Evolutionary conservation across 2,329 filamentous ascomycete genomes (phyloP).

Genomic region (Dothideomycetes sp.): DNA sequence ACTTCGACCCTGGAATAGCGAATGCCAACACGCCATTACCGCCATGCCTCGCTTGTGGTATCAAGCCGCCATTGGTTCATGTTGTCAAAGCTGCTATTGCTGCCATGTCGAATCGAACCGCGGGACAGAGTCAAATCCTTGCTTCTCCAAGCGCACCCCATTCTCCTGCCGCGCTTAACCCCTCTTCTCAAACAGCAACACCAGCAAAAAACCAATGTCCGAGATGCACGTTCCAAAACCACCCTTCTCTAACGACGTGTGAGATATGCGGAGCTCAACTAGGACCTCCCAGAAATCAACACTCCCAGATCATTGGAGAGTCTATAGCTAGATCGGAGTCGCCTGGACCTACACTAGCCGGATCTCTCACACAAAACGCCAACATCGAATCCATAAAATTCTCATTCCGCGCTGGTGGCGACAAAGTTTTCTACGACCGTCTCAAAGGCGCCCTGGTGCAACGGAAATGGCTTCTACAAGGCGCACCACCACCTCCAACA

Average conservation of each 20-base stretch:
- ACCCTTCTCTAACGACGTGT: constrained; percentile 73
- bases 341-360: constrained; percentile 57
- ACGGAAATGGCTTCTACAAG: constrained; percentile 87
- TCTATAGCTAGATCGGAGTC: constrained; percentile 52
- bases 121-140: constrained; percentile 7
- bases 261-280: constrained; percentile 84
- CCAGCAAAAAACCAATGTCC: constrained; percentile 44
- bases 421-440: constrained; percentile 80
- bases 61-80: constrained; percentile 74
- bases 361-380: constrained; percentile 32
- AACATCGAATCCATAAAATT: constrained; percentile 76
- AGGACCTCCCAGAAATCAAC: constrained; percentile 37
- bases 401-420: constrained; percentile 81
- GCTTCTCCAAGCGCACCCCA: neutral
- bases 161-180: neutral
- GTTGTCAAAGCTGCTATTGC: constrained; percentile 79
- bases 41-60: constrained; percentile 85
- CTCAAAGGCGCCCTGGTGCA: constrained; percentile 82
- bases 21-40: constrained; percentile 70
- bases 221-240: constrained; percentile 87
- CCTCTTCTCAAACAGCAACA: neutral
- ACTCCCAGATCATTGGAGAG: constrained; percentile 27
- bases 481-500: constrained; percentile 74
- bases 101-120: constrained; percentile 50
- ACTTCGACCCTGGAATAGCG: constrained; percentile 78